phyloP scores from a whole-genome alignment of 2,329 filamentous ascomycete genomes.

The Trichoderma koningiopsis region DNA sequence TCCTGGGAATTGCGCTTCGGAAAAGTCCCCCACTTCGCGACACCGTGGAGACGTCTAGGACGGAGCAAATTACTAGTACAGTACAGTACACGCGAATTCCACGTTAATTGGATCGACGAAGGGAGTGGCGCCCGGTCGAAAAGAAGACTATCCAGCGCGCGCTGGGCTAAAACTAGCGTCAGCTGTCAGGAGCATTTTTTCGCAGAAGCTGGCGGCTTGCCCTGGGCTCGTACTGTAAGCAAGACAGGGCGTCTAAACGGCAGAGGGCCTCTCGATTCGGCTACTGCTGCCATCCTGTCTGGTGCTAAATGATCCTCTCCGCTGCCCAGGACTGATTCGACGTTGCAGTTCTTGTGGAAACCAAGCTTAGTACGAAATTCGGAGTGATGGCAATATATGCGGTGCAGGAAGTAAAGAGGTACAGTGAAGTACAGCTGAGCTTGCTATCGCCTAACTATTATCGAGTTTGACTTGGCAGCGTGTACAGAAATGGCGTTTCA shows the following conservation, averaged over 20 bases:
- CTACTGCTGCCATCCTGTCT: background rate
- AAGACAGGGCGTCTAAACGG: background rate
- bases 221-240: background rate
- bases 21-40: constrained; percentile 10
- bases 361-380: background rate
- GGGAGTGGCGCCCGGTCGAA: background rate
- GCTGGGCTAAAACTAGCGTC: background rate
- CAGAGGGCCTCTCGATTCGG: background rate
- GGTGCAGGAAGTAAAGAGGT: background rate
- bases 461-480: background rate
- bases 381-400: background rate
- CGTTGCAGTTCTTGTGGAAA: background rate
- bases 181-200: constrained; percentile 2
- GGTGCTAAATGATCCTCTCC: background rate
- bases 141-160: background rate
- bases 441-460: background rate
- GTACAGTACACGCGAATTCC: background rate
- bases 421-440: background rate
- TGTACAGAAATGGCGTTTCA: background rate
- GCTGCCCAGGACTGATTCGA: background rate
- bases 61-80: background rate
- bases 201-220: background rate
- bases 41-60: background rate
- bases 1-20: constrained; percentile 5
- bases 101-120: constrained; percentile 12